Percentiles rank a stretch among this genome's conserved stretches.
Conservation (phyloP, 225 moss, liverwort and hornwort genomes). For the Pseudisothecium myosuroides region DNA sequence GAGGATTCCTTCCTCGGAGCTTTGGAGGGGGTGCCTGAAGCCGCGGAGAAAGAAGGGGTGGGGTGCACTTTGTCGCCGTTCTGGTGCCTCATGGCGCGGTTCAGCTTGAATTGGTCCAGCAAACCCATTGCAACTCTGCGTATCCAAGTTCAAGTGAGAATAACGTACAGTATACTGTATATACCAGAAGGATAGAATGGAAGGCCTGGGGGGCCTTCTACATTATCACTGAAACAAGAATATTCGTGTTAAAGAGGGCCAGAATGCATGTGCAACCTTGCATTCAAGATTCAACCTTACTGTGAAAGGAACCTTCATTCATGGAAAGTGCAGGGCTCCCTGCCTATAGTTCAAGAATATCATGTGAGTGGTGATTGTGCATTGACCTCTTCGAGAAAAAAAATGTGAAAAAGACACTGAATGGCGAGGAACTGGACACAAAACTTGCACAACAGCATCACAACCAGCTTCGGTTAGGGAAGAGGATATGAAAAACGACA, state of each 20-base stretch:
- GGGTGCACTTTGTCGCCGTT: conserved; percentile 18
- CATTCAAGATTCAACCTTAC: neutral
- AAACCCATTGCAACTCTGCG: conserved; percentile 17
- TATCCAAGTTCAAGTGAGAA: neutral
- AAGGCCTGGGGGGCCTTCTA: neutral
- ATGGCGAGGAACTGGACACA: neutral
- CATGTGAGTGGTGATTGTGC: too few species aligned
- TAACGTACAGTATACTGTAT: neutral
- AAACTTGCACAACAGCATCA: neutral
- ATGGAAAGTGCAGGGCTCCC: too few species aligned
- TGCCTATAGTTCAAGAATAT: neutral
- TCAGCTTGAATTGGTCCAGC: neutral
- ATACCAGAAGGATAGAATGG: neutral
- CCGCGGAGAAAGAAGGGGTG: neutral
- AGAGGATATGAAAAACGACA: neutral
- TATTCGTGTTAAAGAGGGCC: neutral
- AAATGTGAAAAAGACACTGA: too few species aligned
- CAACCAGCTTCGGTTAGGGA: neutral
- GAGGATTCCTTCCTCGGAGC: neutral
- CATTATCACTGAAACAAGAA: neutral
- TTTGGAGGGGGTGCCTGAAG: conserved; percentile 7
- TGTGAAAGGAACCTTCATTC: neutral
- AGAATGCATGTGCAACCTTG: too few species aligned
- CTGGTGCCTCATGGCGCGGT: neutral
- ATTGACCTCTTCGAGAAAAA: too few species aligned